Percentiles rank a stretch among this genome's conserved stretches.
phyloP scores from a whole-genome alignment of 1,139 yeast species.

The Geotrichum australiense region DNA sequence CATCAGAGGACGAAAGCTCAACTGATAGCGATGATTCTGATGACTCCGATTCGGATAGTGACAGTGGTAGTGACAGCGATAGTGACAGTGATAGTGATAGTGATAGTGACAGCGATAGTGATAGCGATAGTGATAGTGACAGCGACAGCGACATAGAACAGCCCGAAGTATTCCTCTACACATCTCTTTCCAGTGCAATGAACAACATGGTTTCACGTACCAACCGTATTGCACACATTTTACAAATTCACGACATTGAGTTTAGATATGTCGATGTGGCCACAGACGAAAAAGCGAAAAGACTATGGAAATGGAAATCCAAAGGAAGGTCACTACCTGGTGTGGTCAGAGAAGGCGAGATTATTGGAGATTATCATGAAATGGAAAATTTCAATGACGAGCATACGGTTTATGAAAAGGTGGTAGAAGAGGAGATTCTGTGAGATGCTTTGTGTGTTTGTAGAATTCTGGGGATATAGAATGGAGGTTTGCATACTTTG shows the following conservation, averaged over 20 bases:
- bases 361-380: constrained; percentile 36
- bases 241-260: constrained; percentile 12
- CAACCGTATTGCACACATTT: constrained; percentile 54
- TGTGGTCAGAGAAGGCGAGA: constrained; percentile 80
- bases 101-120: constrained; percentile 14
- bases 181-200: constrained; percentile 14
- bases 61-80: constrained; percentile 1
- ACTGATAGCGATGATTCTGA: neutral
- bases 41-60: neutral
- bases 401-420: constrained; percentile 15
- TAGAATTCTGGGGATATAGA: no score
- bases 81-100: constrained; percentile 11
- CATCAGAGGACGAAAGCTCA: constrained; percentile 1
- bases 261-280: constrained; percentile 15
- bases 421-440: constrained; percentile 17
- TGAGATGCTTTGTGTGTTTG: no score
- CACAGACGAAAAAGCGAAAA: constrained; percentile 13
- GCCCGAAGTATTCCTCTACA: constrained; percentile 17
- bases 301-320: constrained; percentile 38
- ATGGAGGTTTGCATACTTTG: no score
- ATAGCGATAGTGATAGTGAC: constrained; percentile 20
- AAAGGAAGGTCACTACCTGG: constrained; percentile 79
- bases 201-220: constrained; percentile 57
- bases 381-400: constrained; percentile 16
- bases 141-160: constrained; percentile 15